Evolutionary conservation across 306 rosid species (phyloP).

Genomic region (Luffa acutangula): DNA sequence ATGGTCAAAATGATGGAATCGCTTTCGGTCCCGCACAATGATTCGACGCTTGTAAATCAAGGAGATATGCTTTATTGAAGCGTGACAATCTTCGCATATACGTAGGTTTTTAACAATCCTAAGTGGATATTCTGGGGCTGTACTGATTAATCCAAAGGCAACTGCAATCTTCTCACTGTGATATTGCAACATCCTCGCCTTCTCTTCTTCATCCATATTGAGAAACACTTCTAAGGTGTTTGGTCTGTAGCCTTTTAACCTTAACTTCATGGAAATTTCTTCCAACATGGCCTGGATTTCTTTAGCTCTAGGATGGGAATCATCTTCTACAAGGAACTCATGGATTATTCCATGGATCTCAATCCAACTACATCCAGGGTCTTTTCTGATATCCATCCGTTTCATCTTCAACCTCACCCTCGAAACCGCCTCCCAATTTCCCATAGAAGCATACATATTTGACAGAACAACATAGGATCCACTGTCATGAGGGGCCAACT

Average conservation of each 20-base stretch:
- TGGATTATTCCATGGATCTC: conserved; percentile 58
- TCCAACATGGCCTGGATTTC: conserved; percentile 50
- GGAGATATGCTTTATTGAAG: conserved; percentile 54
- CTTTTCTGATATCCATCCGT: conserved; percentile 56
- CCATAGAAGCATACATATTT: conserved; percentile 53
- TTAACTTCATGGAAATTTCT: conserved; percentile 49
- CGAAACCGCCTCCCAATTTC: conserved; percentile 64
- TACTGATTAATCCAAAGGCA: conserved; percentile 69
- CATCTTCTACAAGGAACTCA: conserved; percentile 72
- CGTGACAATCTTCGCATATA: conserved; percentile 71
- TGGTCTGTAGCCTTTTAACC: conserved; percentile 38
- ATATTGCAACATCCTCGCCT: conserved; percentile 35
- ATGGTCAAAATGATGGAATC: conserved; percentile 70
- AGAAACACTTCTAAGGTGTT: conserved; percentile 53
- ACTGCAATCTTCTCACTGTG: conserved; percentile 85
- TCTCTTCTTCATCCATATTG: conserved; percentile 46
- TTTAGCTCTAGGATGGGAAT: conserved; percentile 49
- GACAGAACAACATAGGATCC: conserved; percentile 80
- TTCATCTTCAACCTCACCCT: conserved; percentile 63
- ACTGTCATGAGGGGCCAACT: conserved; percentile 56
- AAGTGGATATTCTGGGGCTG: conserved; percentile 38
- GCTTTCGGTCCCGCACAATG: conserved; percentile 51
- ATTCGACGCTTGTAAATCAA: conserved; percentile 47
- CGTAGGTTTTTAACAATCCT: conserved; percentile 52
- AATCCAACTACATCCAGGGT: conserved; percentile 81